Percentiles rank a stretch among this genome's conserved stretches.
Evolutionary conservation across 2,329 filamentous ascomycete genomes (phyloP).

Genomic region (Rasamsonia emersonii): DNA sequence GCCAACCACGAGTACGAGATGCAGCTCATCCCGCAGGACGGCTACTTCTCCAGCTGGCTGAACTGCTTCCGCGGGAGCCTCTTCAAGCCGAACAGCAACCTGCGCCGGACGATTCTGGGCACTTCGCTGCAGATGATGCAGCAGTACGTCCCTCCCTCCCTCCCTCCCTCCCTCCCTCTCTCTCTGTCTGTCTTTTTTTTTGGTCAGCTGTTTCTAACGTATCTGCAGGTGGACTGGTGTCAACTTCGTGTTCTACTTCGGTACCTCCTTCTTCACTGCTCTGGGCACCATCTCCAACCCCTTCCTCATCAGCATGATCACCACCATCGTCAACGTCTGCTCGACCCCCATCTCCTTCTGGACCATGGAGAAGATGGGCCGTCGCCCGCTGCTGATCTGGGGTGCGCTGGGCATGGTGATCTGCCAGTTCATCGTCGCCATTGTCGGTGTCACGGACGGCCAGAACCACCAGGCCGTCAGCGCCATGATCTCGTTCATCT

Average conservation of each 20-base stretch:
- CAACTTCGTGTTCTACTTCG: slow-evolving; percentile 89
- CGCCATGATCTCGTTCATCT: slow-evolving; percentile 78
- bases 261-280: slow-evolving; percentile 73
- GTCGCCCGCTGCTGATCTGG: slow-evolving; percentile 68
- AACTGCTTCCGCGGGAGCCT: slow-evolving; percentile 53
- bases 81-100: slow-evolving; percentile 43
- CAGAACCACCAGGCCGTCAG: slow-evolving; percentile 21
- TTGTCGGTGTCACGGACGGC: slow-evolving; percentile 58
- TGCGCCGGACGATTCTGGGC: slow-evolving; percentile 63
- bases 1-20: slow-evolving; percentile 85
- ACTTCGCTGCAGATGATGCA: slow-evolving; percentile 74
- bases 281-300: slow-evolving; percentile 66
- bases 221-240: slow-evolving; percentile 57
- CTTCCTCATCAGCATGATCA: slow-evolving; percentile 78
- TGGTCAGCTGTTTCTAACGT: slow-evolving; percentile 7
- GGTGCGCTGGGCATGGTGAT: slow-evolving; percentile 76
- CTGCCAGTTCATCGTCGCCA: slow-evolving; percentile 80
- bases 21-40: slow-evolving; percentile 53
- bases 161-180: slow-evolving; percentile 1
- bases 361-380: slow-evolving; percentile 72
- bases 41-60: slow-evolving; percentile 61
- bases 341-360: slow-evolving; percentile 85
- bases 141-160: slow-evolving; percentile 38
- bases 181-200: background rate
- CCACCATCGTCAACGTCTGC: slow-evolving; percentile 77